Conservation (phyloP, 2,329 filamentous ascomycete genomes). For the Verticillium alfalfae region DNA sequence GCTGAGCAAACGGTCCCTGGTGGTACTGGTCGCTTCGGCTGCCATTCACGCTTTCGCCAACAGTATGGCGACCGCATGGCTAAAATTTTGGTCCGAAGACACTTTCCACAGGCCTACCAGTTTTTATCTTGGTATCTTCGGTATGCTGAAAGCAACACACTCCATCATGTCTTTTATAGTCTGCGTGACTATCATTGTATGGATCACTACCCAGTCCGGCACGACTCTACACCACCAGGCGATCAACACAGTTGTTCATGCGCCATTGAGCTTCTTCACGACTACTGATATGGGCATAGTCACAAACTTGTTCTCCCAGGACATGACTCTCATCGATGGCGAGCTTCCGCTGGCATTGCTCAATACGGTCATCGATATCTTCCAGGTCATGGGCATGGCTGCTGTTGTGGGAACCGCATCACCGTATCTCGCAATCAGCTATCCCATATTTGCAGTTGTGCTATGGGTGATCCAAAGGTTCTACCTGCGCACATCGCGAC, state of each 20-base stretch:
- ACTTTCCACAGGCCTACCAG: conserved; percentile 7
- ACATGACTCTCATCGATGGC: conserved; percentile 27
- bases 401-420: conserved; percentile 31
- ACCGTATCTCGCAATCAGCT: conserved; percentile 35
- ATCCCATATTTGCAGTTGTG: conserved; percentile 34
- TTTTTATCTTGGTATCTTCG: conserved; percentile 14
- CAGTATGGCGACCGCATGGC: conserved; percentile 20
- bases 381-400: conserved; percentile 28
- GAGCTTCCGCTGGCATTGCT: conserved; percentile 22
- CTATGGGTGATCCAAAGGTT: conserved; percentile 45
- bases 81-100: conserved; percentile 23
- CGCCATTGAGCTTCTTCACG: conserved; percentile 29
- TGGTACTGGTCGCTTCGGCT: conserved; percentile 1
- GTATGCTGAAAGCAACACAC: conserved; percentile 8
- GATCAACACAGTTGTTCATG: conserved; percentile 16
- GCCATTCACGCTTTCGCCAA: conserved; percentile 10
- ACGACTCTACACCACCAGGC: conserved; percentile 15
- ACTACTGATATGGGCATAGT: conserved; percentile 27
- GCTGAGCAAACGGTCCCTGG: conserved; percentile 2
- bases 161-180: conserved; percentile 1
- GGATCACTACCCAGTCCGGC: conserved; percentile 14
- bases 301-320: conserved; percentile 32
- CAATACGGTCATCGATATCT: conserved; percentile 12
- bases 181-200: conserved; percentile 12
- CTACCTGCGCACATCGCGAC: conserved; percentile 51